Evolutionary conservation across 1,284 basidiomycete genomes (phyloP).

Genomic region (Filobasidium uniguttulatum): DNA sequence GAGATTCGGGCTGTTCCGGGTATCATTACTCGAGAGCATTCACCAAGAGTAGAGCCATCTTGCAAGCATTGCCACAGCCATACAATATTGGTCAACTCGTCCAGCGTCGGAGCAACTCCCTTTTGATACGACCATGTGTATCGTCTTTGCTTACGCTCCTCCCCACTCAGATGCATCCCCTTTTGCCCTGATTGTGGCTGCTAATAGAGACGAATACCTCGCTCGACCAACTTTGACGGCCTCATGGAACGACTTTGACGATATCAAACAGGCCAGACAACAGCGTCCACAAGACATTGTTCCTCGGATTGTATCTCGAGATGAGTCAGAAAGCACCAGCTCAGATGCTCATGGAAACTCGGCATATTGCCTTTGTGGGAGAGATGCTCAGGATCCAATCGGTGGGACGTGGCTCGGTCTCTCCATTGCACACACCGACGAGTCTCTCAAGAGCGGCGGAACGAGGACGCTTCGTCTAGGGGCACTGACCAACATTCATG

Average conservation of each 20-base stretch:
- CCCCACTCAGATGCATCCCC: background rate
- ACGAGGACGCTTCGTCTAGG: constrained; percentile 24
- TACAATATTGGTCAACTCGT: no score
- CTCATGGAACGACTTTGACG: constrained; percentile 31
- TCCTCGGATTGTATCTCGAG: background rate
- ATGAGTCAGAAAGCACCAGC: background rate
- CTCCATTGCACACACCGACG: background rate
- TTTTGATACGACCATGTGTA: background rate
- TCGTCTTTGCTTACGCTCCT: background rate
- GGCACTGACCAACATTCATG: constrained; percentile 32
- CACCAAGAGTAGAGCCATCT: no score
- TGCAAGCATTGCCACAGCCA: no score
- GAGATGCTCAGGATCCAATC: constrained; percentile 7
- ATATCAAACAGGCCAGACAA: background rate
- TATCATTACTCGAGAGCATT: no score
- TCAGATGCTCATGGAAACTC: background rate
- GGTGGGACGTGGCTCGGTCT: constrained; percentile 13
- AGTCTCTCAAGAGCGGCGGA: background rate
- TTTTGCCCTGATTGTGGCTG: constrained; percentile 22
- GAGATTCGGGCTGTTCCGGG: no score
- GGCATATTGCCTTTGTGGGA: constrained; percentile 1
- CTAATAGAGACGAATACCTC: constrained; percentile 34
- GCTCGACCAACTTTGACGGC: constrained; percentile 27
- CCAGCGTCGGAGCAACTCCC: no score
- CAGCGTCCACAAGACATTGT: background rate